These are phyloP conservation scores for Candida fluviatilis DNA, from an alignment of 805 yeast genomes.

Conservation along the genomic window DNA sequence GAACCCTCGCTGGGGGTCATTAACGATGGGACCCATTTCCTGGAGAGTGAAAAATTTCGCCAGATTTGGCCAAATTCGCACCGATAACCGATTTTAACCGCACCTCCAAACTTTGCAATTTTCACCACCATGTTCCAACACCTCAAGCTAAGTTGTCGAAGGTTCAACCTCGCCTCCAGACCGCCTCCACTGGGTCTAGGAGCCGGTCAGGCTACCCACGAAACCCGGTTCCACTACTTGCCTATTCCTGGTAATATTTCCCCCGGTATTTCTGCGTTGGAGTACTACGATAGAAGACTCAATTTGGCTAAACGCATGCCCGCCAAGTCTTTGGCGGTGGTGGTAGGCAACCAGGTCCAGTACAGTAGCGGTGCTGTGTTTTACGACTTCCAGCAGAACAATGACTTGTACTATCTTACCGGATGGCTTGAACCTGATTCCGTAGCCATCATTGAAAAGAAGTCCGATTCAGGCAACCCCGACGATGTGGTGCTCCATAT, in stretches of 20 bases:
- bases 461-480: conserved; percentile 39
- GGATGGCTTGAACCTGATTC: conserved; percentile 94
- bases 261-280: conserved; percentile 81
- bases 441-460: conserved; percentile 61
- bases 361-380: conserved; percentile 90
- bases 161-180: conserved; percentile 15
- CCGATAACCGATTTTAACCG: not conserved
- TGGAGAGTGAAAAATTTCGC: not conserved
- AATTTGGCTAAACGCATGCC: conserved; percentile 57
- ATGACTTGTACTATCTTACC: conserved; percentile 78
- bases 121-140: not conserved
- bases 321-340: conserved; percentile 61
- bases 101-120: not conserved
- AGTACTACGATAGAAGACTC: conserved; percentile 70
- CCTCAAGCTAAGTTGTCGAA: not conserved
- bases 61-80: not conserved
- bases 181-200: conserved; percentile 30
- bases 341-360: conserved; percentile 69
- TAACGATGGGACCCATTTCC: conserved; percentile 7
- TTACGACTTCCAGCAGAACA: conserved; percentile 88
- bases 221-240: conserved; percentile 73
- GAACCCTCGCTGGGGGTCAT: conserved; percentile 14
- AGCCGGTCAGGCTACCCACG: conserved; percentile 84
- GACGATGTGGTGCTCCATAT: conserved; percentile 62
- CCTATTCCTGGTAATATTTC: conserved; percentile 77